These are phyloP conservation scores for Phytopythium oedochilum DNA, from an alignment of 352 stramenopile genomes.

Conservation along the genomic window DNA sequence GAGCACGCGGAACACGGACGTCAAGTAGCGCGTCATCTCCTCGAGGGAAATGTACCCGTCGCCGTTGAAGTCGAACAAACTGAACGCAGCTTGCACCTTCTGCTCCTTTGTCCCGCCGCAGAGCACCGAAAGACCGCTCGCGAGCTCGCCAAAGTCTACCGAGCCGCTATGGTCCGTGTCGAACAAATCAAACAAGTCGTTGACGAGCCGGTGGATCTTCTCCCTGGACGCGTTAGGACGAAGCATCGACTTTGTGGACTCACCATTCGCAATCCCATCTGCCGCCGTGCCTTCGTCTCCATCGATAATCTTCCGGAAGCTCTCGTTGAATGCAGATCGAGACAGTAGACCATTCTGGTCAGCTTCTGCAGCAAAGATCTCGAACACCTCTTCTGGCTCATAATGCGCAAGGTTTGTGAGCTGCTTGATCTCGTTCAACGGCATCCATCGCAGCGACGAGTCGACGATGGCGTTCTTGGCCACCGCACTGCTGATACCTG, in stretches of 20 bases:
- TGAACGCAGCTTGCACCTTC: slow-evolving; percentile 82
- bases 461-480: slow-evolving; percentile 72
- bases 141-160: slow-evolving; percentile 84
- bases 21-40: slow-evolving; percentile 86
- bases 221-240: slow-evolving; percentile 10
- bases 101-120: slow-evolving; percentile 83
- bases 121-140: slow-evolving; percentile 75
- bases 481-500: slow-evolving; percentile 62
- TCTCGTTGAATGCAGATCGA: slow-evolving; percentile 68
- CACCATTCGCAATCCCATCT: neutral
- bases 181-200: slow-evolving; percentile 79
- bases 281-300: slow-evolving; percentile 5
- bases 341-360: slow-evolving; percentile 71
- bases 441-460: slow-evolving; percentile 76
- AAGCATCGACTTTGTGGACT: slow-evolving; percentile 8
- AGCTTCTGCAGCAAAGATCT: slow-evolving; percentile 77
- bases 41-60: slow-evolving; percentile 85
- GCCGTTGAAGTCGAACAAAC: slow-evolving; percentile 86
- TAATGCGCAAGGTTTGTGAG: slow-evolving; percentile 77
- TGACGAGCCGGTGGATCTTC: slow-evolving; percentile 52
- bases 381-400: slow-evolving; percentile 81
- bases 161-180: slow-evolving; percentile 63
- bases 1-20: slow-evolving; percentile 84
- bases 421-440: slow-evolving; percentile 77
- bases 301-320: slow-evolving; percentile 66